phyloP scores from a whole-genome alignment of 2,329 filamentous ascomycete species.

The Balansia obtecta region DNA sequence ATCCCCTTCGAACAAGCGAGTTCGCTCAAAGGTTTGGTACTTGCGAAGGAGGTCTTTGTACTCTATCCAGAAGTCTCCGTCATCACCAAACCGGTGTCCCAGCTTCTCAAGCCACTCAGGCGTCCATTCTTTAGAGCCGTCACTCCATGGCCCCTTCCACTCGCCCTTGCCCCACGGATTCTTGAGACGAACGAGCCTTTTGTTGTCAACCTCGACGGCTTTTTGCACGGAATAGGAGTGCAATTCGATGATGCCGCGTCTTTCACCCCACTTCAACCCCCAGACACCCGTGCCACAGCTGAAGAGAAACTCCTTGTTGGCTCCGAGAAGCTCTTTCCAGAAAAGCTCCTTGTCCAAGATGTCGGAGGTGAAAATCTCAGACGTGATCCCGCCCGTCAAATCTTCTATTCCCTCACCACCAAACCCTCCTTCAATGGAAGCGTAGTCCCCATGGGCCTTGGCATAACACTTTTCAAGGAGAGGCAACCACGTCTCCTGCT shows the following conservation, averaged over 20 bases:
- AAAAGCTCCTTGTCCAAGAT: conserved; percentile 59
- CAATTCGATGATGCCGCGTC: conserved; percentile 43
- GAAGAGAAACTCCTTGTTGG: conserved; percentile 68
- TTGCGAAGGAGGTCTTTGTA: conserved; percentile 47
- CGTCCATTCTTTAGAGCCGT: conserved; percentile 78
- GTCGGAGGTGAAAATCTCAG: conserved; percentile 52
- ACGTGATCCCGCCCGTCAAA: conserved; percentile 53
- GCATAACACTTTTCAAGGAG: conserved; percentile 71
- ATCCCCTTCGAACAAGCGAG: conserved; percentile 42
- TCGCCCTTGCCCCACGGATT: conserved; percentile 76
- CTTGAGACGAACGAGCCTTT: conserved; percentile 50
- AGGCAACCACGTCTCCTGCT: conserved; percentile 71
- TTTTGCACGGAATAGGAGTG: conserved; percentile 53
- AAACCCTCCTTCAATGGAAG: conserved; percentile 61
- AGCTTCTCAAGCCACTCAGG: conserved; percentile 64
- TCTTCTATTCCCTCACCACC: conserved; percentile 47
- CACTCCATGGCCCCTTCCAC: conserved; percentile 73
- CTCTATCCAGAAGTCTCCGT: conserved; percentile 53
- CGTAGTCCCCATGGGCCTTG: conserved; percentile 71
- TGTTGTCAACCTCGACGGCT: conserved; percentile 41
- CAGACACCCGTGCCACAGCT: conserved; percentile 39
- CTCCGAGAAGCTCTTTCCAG: conserved; percentile 66
- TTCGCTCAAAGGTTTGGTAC: conserved; percentile 45
- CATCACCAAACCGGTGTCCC: conserved; percentile 62
- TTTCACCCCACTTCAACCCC: conserved; percentile 22